Evolutionary conservation across 768 basidiomycete genomes (phyloP).

Genomic region (Hirschioporus abietinus): DNA sequence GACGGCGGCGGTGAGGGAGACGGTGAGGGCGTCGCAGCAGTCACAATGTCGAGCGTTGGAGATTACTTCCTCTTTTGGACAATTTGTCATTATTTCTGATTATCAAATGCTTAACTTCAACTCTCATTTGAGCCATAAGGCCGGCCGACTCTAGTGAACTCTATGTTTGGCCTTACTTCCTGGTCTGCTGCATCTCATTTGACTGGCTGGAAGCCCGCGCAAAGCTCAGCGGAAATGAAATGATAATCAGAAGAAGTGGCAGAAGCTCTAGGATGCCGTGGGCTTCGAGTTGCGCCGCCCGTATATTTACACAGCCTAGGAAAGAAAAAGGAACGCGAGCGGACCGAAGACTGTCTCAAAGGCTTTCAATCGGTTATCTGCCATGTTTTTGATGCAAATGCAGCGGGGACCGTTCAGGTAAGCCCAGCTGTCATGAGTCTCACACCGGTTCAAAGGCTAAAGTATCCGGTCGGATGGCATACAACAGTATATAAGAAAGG

Average conservation of each 20-base stretch:
- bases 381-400: not conserved
- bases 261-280: not conserved
- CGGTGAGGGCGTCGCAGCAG: slow-evolving; percentile 21
- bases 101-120: not conserved
- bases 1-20: slow-evolving; percentile 15
- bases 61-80: not conserved
- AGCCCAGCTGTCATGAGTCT: not conserved
- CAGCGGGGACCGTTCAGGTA: not conserved
- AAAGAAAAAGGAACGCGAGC: not conserved
- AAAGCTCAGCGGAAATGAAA: not conserved
- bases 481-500: not conserved
- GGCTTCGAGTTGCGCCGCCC: not conserved
- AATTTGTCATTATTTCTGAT: not conserved
- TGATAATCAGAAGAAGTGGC: not conserved
- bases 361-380: not conserved
- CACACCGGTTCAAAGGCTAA: not conserved
- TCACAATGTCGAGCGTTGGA: slow-evolving; percentile 26
- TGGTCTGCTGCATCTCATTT: not conserved
- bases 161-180: not conserved
- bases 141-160: not conserved
- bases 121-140: not conserved
- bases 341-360: not conserved
- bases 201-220: not conserved
- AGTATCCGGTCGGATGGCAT: not conserved
- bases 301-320: not conserved